Conservation (phyloP, 2,329 filamentous ascomycete genomes). For the Myriosclerotinia curreyana region DNA sequence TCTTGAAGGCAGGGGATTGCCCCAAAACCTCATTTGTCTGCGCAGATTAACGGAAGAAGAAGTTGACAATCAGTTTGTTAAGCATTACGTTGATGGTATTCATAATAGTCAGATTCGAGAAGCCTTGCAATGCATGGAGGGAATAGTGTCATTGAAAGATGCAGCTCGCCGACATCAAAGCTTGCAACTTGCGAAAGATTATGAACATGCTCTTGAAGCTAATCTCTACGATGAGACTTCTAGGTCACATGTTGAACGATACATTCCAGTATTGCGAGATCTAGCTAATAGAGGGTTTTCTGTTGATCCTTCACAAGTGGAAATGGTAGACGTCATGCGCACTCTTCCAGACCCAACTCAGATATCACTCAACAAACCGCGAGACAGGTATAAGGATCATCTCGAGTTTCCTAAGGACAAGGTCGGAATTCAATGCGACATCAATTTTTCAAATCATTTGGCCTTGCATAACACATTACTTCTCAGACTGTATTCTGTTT, state of each 20-base stretch:
- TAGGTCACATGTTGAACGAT: slow-evolving; percentile 45
- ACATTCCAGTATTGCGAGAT: slow-evolving; percentile 50
- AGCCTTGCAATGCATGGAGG: slow-evolving; percentile 38
- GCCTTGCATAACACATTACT: slow-evolving; percentile 81
- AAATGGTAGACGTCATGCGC: slow-evolving; percentile 34
- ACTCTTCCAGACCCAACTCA: slow-evolving; percentile 42
- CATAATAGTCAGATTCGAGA: slow-evolving; percentile 46
- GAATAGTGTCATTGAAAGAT: slow-evolving; percentile 41
- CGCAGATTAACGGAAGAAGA: slow-evolving; percentile 21
- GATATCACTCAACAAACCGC: slow-evolving; percentile 49
- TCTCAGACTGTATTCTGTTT: slow-evolving; percentile 77
- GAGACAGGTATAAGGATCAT: slow-evolving; percentile 54
- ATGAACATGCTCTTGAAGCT: slow-evolving; percentile 52
- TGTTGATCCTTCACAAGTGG: slow-evolving; percentile 19
- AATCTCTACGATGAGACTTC: slow-evolving; percentile 45
- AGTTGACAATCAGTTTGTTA: slow-evolving; percentile 39
- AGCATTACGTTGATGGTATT: slow-evolving; percentile 54
- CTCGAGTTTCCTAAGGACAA: slow-evolving; percentile 76
- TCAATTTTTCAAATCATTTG: slow-evolving; percentile 85
- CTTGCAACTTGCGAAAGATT: slow-evolving; percentile 54
- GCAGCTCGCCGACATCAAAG: slow-evolving; percentile 47
- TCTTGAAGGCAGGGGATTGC: slow-evolving; percentile 35
- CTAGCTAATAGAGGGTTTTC: slow-evolving; percentile 36
- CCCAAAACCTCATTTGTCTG: slow-evolving; percentile 18
- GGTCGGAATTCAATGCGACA: slow-evolving; percentile 83